Evolutionary conservation across 2,329 filamentous ascomycete genomes (phyloP), one percentile per base, ranked within the genome.

Genomic region (Karstenula rhodostoma): DNA sequence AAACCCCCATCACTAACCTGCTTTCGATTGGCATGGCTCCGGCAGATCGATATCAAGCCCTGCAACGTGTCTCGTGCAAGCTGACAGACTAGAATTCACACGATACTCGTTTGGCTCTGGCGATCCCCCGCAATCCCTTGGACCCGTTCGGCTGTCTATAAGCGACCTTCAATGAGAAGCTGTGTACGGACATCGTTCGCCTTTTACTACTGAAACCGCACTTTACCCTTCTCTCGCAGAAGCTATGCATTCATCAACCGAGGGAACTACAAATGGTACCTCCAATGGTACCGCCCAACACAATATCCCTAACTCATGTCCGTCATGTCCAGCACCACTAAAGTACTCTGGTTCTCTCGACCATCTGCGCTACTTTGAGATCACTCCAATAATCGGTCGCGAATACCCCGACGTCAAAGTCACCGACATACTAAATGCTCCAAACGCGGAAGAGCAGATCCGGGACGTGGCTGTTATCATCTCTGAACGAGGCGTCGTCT

Each of bases 391-490:
- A 44, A 89, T 90, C 58, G 88, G 88, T 4, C 82, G 82, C 7
- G 88, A 90, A 68, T 90, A 83, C 62, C 79, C 83, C n/a, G 82
- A 81, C 15, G 68, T 85, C 35, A 84, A 88, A 62, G 79, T 90
- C 0, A 83, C 83, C 6, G 87, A 91, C 35, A 87, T 91, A 42
- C 79, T 92, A 6, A 79, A 86, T 29, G 85, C 86, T 0, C 80
- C 85, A 0, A 88, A 90, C 69, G 81, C 86, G 0, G 88, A 91
- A 55, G 85, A 87, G 47, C 78, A 90, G 22, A 72, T 91, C 25
- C 83, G 86, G 0, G 89, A 91, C 67, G 79, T 92, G 0, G 89
- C 88, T 3, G 71, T 77, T 32, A 73, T 73, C 13, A 74, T 70
- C 42, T 85, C 83, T 2, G 80, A 84, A 61, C 78, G 83, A 7